Percentiles rank a stretch among this genome's conserved stretches.
These are phyloP conservation scores for Secale cereale DNA, from an alignment of 176 grass and related monocot genomes.

Conservation along the genomic window DNA sequence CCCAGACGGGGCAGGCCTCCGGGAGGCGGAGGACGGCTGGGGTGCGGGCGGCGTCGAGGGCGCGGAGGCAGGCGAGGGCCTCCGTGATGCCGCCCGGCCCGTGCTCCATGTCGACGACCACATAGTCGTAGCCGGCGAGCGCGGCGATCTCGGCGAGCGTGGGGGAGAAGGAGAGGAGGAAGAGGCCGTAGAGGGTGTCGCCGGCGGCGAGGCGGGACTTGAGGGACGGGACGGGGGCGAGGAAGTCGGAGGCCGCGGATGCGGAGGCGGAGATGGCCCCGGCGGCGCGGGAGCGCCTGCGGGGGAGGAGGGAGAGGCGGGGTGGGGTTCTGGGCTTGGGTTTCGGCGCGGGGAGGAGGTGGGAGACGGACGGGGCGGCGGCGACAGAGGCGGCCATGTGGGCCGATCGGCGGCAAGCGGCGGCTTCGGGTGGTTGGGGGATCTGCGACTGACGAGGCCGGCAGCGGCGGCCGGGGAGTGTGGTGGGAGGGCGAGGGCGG, in stretches of 20 bases:
- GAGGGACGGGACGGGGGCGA: slow-evolving; percentile 25
- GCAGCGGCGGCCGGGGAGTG: neutral
- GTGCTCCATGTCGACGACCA: slow-evolving; percentile 91
- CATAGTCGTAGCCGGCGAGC: slow-evolving; percentile 92
- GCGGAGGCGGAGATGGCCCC: slow-evolving; percentile 17
- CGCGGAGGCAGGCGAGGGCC: slow-evolving; percentile 75
- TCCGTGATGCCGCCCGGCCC: slow-evolving; percentile 76
- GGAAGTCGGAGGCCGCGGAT: slow-evolving; percentile 26
- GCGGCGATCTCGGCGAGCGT: slow-evolving; percentile 79
- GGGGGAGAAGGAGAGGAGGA: slow-evolving; percentile 80
- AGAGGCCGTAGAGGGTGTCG: slow-evolving; percentile 81
- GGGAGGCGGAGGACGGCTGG: slow-evolving; percentile 72
- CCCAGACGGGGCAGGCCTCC: slow-evolving; percentile 63
- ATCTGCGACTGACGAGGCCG: slow-evolving; percentile 26
- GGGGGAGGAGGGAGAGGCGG: slow-evolving; percentile 17
- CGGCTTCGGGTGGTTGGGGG: slow-evolving; percentile 26
- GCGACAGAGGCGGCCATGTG: slow-evolving; percentile 23
- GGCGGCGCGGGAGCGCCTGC: neutral
- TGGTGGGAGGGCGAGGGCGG: neutral
- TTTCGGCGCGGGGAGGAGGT: slow-evolving; percentile 16
- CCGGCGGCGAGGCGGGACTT: slow-evolving; percentile 69
- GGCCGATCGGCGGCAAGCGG: neutral
- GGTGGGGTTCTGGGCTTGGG: slow-evolving; percentile 3
- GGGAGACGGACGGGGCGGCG: slow-evolving; percentile 27
- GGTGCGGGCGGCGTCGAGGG: slow-evolving; percentile 70